Percentiles rank a stretch among this genome's conserved stretches.
phyloP scores from a whole-genome alignment of 1,284 basidiomycete species.

The Naganishia cerealis region DNA sequence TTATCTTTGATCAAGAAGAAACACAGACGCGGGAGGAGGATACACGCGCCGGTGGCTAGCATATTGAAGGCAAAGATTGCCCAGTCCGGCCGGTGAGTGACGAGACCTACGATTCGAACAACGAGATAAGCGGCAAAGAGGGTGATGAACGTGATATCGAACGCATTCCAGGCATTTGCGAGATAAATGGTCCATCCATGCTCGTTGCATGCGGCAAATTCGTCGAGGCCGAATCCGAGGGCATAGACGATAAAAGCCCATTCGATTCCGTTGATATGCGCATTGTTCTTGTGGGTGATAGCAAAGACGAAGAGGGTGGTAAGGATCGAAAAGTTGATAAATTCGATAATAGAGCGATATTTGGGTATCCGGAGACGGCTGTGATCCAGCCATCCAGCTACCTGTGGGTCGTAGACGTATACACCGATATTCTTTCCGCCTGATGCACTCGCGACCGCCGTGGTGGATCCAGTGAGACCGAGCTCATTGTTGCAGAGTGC shows the following conservation, averaged over 20 bases:
- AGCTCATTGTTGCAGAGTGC: conserved; percentile 12
- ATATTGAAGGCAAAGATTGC: conserved; percentile 78
- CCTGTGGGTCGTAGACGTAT: conserved; percentile 69
- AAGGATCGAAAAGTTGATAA: conserved; percentile 67
- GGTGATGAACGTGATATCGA: conserved; percentile 73
- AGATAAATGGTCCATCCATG: conserved; percentile 67
- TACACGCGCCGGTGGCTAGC: conserved; percentile 78
- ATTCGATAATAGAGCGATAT: conserved; percentile 65
- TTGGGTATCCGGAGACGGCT: conserved; percentile 73
- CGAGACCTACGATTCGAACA: conserved; percentile 67
- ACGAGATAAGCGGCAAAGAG: conserved; percentile 70
- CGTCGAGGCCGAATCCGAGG: conserved; percentile 70
- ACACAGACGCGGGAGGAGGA: conserved; percentile 79
- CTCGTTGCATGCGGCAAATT: conserved; percentile 59
- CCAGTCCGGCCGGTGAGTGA: conserved; percentile 58
- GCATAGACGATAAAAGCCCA: conserved; percentile 71
- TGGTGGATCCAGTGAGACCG: background rate
- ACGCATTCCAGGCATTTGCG: conserved; percentile 77
- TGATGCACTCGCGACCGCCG: background rate
- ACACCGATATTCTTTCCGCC: conserved; percentile 40
- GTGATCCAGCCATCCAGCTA: conserved; percentile 77
- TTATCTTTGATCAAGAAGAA: conserved; percentile 84
- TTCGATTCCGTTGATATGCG: conserved; percentile 64
- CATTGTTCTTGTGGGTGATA: conserved; percentile 56
- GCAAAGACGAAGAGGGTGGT: conserved; percentile 65